Evolutionary conservation across 1,284 basidiomycete genomes (phyloP).

Genomic region (Psilocybe mexicana): DNA sequence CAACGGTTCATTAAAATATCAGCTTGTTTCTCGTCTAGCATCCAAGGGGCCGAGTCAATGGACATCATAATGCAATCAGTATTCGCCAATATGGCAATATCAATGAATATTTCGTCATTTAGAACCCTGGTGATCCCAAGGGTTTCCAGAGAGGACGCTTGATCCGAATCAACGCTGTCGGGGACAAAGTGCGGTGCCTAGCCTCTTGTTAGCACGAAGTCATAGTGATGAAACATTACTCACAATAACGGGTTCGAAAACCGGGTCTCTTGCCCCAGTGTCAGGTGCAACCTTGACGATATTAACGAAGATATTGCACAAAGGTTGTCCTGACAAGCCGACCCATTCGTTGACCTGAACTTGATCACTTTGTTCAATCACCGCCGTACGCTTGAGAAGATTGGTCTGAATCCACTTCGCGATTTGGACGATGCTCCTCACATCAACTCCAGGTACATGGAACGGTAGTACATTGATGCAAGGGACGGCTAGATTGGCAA

Average conservation of each 20-base stretch:
- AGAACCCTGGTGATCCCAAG: slow-evolving; percentile 25
- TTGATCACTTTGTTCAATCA: slow-evolving; percentile 44
- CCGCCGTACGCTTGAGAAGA: slow-evolving; percentile 38
- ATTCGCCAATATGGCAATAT: slow-evolving; percentile 36
- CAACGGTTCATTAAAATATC: slow-evolving; percentile 31
- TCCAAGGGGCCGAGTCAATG: slow-evolving; percentile 36
- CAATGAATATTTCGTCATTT: slow-evolving; percentile 46
- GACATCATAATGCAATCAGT: slow-evolving; percentile 41
- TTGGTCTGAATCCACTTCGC: slow-evolving; percentile 38
- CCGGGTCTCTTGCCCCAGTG: slow-evolving; percentile 3
- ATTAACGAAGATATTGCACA: slow-evolving; percentile 51
- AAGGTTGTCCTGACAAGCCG: slow-evolving; percentile 27
- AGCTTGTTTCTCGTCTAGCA: slow-evolving; percentile 34
- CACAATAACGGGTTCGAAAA: slow-evolving; percentile 29
- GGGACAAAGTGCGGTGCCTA: slow-evolving; percentile 39
- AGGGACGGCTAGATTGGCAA: slow-evolving; percentile 43
- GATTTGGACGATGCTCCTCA: slow-evolving; percentile 26
- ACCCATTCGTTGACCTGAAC: slow-evolving; percentile 38
- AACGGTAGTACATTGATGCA: slow-evolving; percentile 51
- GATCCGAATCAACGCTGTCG: slow-evolving; percentile 13
- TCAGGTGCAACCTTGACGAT: slow-evolving; percentile 38
- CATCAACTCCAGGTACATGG: slow-evolving; percentile 27
- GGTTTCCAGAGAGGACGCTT: slow-evolving; percentile 13
- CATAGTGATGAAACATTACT: slow-evolving; percentile 6
- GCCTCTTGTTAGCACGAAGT: background rate